Percentiles rank a stretch among this genome's conserved stretches.
Conservation (phyloP, 441 rosid species). For the Erodium chrysanthum region DNA sequence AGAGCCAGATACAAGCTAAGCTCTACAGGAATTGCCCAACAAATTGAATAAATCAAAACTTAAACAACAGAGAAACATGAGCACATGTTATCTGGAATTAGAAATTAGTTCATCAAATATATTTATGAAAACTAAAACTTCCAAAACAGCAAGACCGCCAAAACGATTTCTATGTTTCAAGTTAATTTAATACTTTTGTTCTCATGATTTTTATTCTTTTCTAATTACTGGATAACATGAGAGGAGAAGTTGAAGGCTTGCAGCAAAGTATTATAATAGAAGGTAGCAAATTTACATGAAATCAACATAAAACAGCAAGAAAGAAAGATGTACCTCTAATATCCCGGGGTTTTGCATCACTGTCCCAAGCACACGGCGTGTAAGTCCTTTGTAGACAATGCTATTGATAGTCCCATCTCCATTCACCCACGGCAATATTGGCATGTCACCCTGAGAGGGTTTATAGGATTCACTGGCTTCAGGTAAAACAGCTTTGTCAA, state of each 20-base stretch:
- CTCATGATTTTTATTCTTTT: not conserved
- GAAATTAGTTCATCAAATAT: too few species aligned
- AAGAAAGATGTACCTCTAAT: conserved; percentile 48
- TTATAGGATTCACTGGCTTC: conserved; percentile 25
- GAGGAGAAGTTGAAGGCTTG: not conserved
- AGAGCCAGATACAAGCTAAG: not conserved
- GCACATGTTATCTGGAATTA: not conserved
- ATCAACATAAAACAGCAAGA: not conserved
- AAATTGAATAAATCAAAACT: not conserved
- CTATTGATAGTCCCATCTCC: conserved; percentile 73
- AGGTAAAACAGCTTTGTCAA: conserved; percentile 18
- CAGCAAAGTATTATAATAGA: not conserved
- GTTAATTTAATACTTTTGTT: too few species aligned
- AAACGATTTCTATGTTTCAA: not conserved
- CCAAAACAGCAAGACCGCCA: not conserved
- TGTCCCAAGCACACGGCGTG: conserved; percentile 68
- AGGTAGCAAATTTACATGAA: not conserved
- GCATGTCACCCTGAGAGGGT: conserved; percentile 34
- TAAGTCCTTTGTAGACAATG: conserved; percentile 55
- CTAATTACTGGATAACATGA: not conserved
- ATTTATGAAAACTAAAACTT: too few species aligned
- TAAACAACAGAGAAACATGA: not conserved
- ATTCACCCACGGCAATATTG: conserved; percentile 86
- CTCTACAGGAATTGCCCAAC: not conserved
- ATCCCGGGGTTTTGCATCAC: conserved; percentile 91